Percentiles rank a stretch among this genome's conserved stretches.
These are phyloP conservation scores for Benincasa hispida DNA, from an alignment of 306 rosid species.

Conservation along the genomic window DNA sequence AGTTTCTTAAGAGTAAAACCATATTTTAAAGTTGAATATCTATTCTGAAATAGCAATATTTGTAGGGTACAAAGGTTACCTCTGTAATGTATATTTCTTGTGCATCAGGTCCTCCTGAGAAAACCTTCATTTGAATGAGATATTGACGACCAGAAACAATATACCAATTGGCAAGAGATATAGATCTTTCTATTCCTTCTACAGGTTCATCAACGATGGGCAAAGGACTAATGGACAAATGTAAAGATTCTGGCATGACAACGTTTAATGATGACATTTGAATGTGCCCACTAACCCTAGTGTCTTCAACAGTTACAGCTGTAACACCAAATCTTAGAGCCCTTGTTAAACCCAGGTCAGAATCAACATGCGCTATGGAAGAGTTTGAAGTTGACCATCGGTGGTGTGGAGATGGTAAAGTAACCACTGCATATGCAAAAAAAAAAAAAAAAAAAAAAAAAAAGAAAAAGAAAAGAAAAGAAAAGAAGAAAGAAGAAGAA, in stretches of 20 bases:
- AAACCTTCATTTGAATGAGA: conserved; percentile 70
- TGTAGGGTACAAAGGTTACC: conserved; percentile 26
- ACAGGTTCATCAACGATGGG: conserved; percentile 39
- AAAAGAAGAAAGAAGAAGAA: too few species aligned
- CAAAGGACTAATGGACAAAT: conserved; percentile 43
- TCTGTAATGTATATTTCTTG: conserved; percentile 77
- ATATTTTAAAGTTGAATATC: not conserved
- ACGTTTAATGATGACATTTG: conserved; percentile 81
- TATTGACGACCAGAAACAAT: conserved; percentile 70
- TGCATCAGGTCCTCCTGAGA: conserved; percentile 49
- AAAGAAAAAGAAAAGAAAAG: conserved; percentile 9
- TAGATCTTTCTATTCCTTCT: conserved; percentile 40
- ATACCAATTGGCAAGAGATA: conserved; percentile 46
- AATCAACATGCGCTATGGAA: conserved; percentile 64
- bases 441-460: too few species aligned
- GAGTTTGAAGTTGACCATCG: conserved; percentile 77
- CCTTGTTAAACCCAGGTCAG: conserved; percentile 43
- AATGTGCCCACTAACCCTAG: conserved; percentile 68
- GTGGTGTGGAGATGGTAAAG: conserved; percentile 82
- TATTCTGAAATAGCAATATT: not conserved
- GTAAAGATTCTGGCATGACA: conserved; percentile 58
- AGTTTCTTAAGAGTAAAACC: not conserved
- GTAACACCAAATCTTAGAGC: conserved; percentile 65
- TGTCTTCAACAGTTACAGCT: conserved; percentile 66
- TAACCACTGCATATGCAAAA: conserved; percentile 42